A percentile compares a stretch with the other conserved stretches of the same genome.
Conservation (phyloP, 495 filamentous ascomycete genomes). For the Lepidopterella palustris region DNA sequence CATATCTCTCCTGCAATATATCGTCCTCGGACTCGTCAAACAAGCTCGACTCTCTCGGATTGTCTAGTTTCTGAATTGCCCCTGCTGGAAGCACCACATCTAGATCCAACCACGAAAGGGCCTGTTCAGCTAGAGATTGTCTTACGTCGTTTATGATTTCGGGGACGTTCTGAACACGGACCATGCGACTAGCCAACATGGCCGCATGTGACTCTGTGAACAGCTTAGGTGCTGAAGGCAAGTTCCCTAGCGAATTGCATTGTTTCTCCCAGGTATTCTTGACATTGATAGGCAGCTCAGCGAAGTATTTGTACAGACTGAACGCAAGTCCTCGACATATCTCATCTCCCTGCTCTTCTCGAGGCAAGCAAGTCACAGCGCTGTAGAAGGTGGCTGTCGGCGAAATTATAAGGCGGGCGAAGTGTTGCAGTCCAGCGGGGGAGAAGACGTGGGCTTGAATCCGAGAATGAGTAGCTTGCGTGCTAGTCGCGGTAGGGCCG, state of each 20-base stretch:
- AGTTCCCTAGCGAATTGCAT: constrained; percentile 36
- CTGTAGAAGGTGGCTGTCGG: constrained; percentile 92
- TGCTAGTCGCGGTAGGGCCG: constrained; percentile 73
- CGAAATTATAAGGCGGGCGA: constrained; percentile 82
- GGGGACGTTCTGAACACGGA: constrained; percentile 62
- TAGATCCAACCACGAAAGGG: constrained; percentile 74
- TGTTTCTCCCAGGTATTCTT: constrained; percentile 50
- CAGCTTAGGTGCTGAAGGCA: constrained; percentile 55
- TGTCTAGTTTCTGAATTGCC: constrained; percentile 53
- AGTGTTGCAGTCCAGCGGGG: constrained; percentile 78
- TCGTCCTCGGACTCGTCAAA: constrained; percentile 46
- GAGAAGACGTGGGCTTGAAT: constrained; percentile 90
- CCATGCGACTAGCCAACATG: constrained; percentile 76
- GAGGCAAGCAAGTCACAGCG: constrained; percentile 84
- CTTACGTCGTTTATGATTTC: constrained; percentile 67
- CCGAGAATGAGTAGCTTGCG: constrained; percentile 79
- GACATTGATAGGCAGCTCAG: constrained; percentile 69
- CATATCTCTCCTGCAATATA: constrained; percentile 63
- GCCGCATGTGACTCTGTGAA: constrained; percentile 93
- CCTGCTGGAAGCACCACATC: constrained; percentile 79
- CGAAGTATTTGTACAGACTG: constrained; percentile 86
- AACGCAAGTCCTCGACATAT: constrained; percentile 84
- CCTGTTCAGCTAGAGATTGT: constrained; percentile 66
- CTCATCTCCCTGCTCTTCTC: constrained; percentile 90
- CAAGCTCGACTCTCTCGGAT: constrained; percentile 36